These are phyloP conservation scores for Platanthera guangdongensis DNA, from an alignment of 106 monocot species.

Conservation along the genomic window DNA sequence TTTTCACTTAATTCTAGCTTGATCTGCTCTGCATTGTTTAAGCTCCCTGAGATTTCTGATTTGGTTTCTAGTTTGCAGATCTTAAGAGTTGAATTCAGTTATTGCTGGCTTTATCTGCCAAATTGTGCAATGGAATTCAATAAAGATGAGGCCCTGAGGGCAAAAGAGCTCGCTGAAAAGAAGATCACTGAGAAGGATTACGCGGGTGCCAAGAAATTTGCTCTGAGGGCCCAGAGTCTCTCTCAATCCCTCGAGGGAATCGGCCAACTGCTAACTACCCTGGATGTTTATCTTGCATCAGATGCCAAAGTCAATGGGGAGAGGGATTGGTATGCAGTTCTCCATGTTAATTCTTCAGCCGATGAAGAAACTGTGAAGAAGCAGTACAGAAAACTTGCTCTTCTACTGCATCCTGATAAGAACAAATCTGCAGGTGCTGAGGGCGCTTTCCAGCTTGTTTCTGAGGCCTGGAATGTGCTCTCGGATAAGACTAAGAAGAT, in stretches of 20 bases:
- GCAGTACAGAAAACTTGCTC: conserved; percentile 70
- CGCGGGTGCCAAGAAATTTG: conserved; percentile 48
- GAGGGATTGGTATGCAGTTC: conserved; percentile 52
- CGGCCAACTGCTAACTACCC: conserved; percentile 39
- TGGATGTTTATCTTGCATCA: conserved; percentile 46
- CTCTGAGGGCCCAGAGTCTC: conserved; percentile 48
- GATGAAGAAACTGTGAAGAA: conserved; percentile 67
- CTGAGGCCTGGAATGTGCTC: conserved; percentile 53
- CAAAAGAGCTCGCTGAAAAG: conserved; percentile 51
- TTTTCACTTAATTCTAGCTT: too few species aligned
- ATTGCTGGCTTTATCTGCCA: neutral
- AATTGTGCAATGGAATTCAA: conserved; percentile 45
- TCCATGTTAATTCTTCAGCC: conserved; percentile 28
- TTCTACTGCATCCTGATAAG: conserved; percentile 1
- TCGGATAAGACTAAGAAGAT: conserved; percentile 35
- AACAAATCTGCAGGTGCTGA: conserved; percentile 76
- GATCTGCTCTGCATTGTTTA: neutral
- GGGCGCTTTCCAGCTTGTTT: conserved; percentile 62
- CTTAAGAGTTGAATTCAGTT: too few species aligned
- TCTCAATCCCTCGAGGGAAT: conserved; percentile 53
- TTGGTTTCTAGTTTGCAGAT: too few species aligned
- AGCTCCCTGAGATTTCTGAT: neutral
- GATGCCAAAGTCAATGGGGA: conserved; percentile 32
- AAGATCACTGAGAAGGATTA: conserved; percentile 43
- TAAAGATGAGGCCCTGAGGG: conserved; percentile 57